Evolutionary conservation across 2,329 filamentous ascomycete species (phyloP).

Genomic region (Macrophomina phaseolina): DNA sequence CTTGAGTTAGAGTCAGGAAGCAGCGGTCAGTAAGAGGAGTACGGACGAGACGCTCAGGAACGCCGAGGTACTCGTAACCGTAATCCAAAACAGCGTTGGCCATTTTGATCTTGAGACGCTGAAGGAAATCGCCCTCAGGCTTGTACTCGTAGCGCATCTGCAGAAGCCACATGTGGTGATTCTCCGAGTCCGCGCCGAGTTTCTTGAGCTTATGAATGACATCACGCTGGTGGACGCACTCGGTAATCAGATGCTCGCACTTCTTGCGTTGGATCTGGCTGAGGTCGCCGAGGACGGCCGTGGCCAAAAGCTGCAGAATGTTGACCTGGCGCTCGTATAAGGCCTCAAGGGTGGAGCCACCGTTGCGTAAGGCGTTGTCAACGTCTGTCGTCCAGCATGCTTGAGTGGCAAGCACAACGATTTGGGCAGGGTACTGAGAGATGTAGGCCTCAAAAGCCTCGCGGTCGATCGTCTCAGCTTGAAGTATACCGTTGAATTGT

Average conservation of each 20-base stretch:
- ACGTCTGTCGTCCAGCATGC: conserved; percentile 92
- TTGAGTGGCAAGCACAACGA: conserved; percentile 93
- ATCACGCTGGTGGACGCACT: conserved; percentile 97
- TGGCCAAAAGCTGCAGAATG: conserved; percentile 82
- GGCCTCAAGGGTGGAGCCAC: conserved; percentile 70
- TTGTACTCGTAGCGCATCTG: conserved; percentile 97
- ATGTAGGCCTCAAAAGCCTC: conserved; percentile 80
- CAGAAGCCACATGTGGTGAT: conserved; percentile 89
- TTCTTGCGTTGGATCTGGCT: conserved; percentile 89
- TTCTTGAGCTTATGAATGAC: conserved; percentile 85
- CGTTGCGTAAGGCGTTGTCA: conserved; percentile 74
- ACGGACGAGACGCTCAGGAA: conserved; percentile 92
- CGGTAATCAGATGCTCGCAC: conserved; percentile 97
- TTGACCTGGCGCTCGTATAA: conserved; percentile 84
- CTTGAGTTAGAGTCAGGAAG: conserved; percentile 97
- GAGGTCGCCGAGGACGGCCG: conserved; percentile 88
- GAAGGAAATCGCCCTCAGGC: conserved; percentile 77
- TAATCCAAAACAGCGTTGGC: conserved; percentile 95
- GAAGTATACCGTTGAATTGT: conserved; percentile 80
- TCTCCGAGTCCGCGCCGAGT: conserved; percentile 73
- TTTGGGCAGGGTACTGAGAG: conserved; percentile 83
- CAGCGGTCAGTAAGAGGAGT: conserved; percentile 97
- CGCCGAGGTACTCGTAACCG: conserved; percentile 96
- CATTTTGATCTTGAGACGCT: conserved; percentile 91
- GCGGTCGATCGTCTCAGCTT: conserved; percentile 71